A percentile compares a stretch with the other conserved stretches of the same genome.
phyloP scores from a whole-genome alignment of 345 rosid species.

The Mercurialis annua region DNA sequence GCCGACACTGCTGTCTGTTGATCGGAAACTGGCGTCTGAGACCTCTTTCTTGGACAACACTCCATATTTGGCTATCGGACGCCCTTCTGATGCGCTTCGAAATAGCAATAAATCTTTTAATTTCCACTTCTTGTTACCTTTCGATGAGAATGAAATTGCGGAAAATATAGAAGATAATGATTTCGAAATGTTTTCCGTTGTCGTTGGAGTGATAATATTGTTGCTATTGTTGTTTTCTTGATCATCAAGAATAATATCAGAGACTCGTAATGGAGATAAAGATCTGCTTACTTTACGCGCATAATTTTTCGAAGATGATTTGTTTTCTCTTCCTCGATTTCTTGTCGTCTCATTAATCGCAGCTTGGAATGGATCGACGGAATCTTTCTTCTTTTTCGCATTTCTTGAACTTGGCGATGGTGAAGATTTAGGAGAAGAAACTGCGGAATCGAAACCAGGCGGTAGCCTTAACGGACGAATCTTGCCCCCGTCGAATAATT shows the following conservation, averaged over 20 bases:
- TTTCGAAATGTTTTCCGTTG: slow-evolving; percentile 18
- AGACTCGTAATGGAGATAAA: slow-evolving; percentile 69
- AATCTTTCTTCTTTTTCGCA: slow-evolving; percentile 28
- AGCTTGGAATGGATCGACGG: slow-evolving; percentile 35
- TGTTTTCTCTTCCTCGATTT: slow-evolving; percentile 36
- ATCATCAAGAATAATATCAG: slow-evolving; percentile 50
- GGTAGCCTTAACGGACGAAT: slow-evolving; percentile 65
- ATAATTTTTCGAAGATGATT: slow-evolving; percentile 19
- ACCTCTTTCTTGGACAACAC: slow-evolving; percentile 48
- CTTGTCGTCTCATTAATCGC: slow-evolving; percentile 39
- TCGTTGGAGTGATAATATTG: slow-evolving; percentile 18
- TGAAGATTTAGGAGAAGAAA: slow-evolving; percentile 37
- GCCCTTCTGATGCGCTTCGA: slow-evolving; percentile 90
- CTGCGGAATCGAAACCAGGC: slow-evolving; percentile 30
- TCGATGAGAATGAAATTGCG: slow-evolving; percentile 51
- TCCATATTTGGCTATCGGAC: slow-evolving; percentile 48
- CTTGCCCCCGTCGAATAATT: slow-evolving; percentile 84
- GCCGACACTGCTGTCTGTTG: slow-evolving; percentile 55
- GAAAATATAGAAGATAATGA: slow-evolving; percentile 54
- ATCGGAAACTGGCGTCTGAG: slow-evolving; percentile 51
- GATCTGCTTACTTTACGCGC: slow-evolving; percentile 69
- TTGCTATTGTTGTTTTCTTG: slow-evolving; percentile 21
- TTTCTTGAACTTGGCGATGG: slow-evolving; percentile 37
- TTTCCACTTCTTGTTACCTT: slow-evolving; percentile 69
- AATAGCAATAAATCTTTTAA: slow-evolving; percentile 70